Evolutionary conservation across 768 basidiomycete genomes (phyloP).

Genomic region (Lactifluus subvellereus): DNA sequence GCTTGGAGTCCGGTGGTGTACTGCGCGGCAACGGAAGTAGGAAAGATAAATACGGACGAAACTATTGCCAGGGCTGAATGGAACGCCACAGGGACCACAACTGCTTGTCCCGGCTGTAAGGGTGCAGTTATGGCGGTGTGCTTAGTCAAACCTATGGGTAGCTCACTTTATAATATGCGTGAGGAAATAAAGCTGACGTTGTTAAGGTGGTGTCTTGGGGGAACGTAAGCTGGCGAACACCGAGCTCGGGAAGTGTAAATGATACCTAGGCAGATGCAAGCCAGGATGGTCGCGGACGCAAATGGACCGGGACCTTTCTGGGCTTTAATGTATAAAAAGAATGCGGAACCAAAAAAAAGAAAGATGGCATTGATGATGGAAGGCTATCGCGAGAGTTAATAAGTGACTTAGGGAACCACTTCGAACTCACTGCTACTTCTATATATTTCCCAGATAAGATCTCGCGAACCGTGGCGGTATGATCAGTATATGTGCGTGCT

Average conservation of each 20-base stretch:
- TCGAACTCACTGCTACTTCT: slow-evolving; percentile 38
- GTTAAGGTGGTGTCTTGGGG: slow-evolving; percentile 51
- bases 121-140: slow-evolving; percentile 9
- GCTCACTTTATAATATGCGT: slow-evolving; percentile 50
- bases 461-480: slow-evolving; percentile 34
- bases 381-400: slow-evolving; percentile 37
- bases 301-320: slow-evolving; percentile 60
- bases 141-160: background rate
- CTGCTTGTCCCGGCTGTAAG: slow-evolving; percentile 41
- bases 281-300: slow-evolving; percentile 48
- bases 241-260: background rate
- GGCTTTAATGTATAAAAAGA: slow-evolving; percentile 56
- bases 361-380: slow-evolving; percentile 56
- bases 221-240: slow-evolving; percentile 2
- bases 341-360: slow-evolving; percentile 52
- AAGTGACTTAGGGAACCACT: slow-evolving; percentile 27
- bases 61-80: slow-evolving; percentile 54
- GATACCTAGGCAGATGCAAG: slow-evolving; percentile 54
- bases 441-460: slow-evolving; percentile 51
- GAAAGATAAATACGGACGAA: slow-evolving; percentile 52
- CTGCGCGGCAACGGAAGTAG: slow-evolving; percentile 52
- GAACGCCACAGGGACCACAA: slow-evolving; percentile 53
- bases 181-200: slow-evolving; percentile 57
- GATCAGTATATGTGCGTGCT: slow-evolving; percentile 41
- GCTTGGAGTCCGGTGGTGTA: slow-evolving; percentile 47